Evolutionary conservation across 768 basidiomycete genomes (phyloP), one percentile per base, ranked within the genome.

Genomic region (Suillus decipiens): DNA sequence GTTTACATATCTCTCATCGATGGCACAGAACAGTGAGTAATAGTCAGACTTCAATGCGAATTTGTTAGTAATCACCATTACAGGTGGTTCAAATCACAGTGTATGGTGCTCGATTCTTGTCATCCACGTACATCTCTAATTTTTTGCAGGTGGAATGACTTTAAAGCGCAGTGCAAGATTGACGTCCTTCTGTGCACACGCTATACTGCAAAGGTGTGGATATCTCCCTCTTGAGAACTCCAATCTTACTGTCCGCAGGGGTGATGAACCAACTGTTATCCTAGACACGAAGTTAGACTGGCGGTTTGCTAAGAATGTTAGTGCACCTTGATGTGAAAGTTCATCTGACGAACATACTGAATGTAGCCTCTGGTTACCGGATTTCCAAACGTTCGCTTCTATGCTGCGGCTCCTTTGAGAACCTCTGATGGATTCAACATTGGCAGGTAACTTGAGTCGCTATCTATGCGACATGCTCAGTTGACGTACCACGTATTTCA

Each of bases 341-440:
- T 39, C 12, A 15, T 56, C 50, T 9, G 31, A 47, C 64, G 11
- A 62, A 47, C 57, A 15, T 34, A 56, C 31, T 24, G 24, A 39
- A 56, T 57, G 9, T 64, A 95, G 91, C 93, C 93, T 0, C 78
- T 89, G 60, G 91, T 93, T 43, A 78, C 75, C 1, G 89, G 86
- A 5, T 68, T 79, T 34, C 91, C 93, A 6, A 73, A 86, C 63
- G 82, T 94, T 36, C 84, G 93, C 22, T 98, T 98, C 74, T 96
- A 95, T 72, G 96, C 95, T 3, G 95, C 93, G 17, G 93, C 93
- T 33, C 95, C 95, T 5, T 71, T 98, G 50, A 83, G 93, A 53
- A 97, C 96, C 2, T 84, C 89, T 59, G 95, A 97, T 62, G 95
- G 95, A 5, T 91, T 82, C 75, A 97, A 96, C 69, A 87, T 97